Conservation (phyloP, 352 stramenopile species). For the Phytophthora tentaculata region DNA sequence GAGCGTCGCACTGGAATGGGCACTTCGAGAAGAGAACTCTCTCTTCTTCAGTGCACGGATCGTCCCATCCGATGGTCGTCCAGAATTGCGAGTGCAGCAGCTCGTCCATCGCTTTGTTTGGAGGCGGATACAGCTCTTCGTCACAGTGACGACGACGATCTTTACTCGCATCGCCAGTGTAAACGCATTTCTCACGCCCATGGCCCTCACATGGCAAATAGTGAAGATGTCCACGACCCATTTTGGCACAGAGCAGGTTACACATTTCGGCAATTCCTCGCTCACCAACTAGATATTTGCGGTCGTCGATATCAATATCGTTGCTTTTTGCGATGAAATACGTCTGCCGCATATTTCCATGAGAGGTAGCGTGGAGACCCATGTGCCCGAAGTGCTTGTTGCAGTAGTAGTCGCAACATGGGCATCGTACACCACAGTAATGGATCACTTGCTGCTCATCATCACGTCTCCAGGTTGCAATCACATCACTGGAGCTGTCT, state of each 20-base stretch:
- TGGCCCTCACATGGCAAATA: constrained; percentile 32
- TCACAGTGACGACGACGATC: background rate
- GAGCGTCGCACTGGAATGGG: constrained; percentile 34
- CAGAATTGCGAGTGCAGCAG: constrained; percentile 49
- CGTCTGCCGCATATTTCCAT: constrained; percentile 58
- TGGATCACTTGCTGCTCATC: constrained; percentile 28
- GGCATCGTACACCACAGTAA: constrained; percentile 53
- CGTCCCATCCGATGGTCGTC: constrained; percentile 43
- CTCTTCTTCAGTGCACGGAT: constrained; percentile 42
- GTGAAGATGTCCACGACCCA: constrained; percentile 39
- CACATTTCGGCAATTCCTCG: constrained; percentile 42
- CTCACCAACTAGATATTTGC: constrained; percentile 27
- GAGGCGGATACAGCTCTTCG: background rate
- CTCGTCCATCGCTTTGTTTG: constrained; percentile 38
- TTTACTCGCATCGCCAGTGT: background rate
- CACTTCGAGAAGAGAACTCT: constrained; percentile 38
- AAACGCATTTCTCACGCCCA: background rate
- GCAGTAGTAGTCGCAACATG: constrained; percentile 67
- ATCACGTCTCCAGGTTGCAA: background rate
- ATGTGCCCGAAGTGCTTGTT: constrained; percentile 50
- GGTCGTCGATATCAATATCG: constrained; percentile 30
- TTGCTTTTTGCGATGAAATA: constrained; percentile 36
- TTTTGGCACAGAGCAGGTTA: constrained; percentile 41
- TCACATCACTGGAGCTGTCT: no score
- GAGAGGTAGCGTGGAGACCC: constrained; percentile 43